Base-by-base conservation (phyloP, 2,329 filamentous ascomycete genomes). In the Colletotrichum sp. region DNA sequence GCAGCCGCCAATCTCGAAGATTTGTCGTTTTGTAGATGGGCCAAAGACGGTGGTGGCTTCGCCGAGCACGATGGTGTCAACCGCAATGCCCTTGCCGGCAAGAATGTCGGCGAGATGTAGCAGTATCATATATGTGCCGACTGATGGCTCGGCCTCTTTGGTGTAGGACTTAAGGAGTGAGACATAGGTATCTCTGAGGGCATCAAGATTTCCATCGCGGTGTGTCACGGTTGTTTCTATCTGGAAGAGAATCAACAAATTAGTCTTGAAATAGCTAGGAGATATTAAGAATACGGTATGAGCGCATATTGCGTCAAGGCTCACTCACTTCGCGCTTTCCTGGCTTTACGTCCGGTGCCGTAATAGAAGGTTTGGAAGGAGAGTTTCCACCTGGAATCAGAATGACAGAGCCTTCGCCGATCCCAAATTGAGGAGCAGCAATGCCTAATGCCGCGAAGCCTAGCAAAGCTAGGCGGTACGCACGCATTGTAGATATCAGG, bases 1-100 rank as follows among this genome's bases (percentile, higher is more conserved):
- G 70, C 76, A 76, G 3, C 66, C 58, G 33, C 76, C 76, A 15
- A 76, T 68, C 3, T 57, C 67, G 36, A 78, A 77, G 38, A 77
- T 70, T 36, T 72, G 76, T 33, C 76, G 72, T 69, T 73, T 77
- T 15, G 61, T 54, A 47, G 66, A 73, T 16, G 24, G 64, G 29
- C 66, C 59, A 29, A 73, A 75, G 4, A 57, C 67, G 8, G 58
- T 61, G 1, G 62, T 54, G 8, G 71, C 75, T 16, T 68, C 43
- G n/a, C 71, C 74, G 1, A 74, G 47, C 59, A 64, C 55, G 11
- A 43, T 61, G 36, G 69, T 73, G 51, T 76, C 69, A 8, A 76
- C 65, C 15, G 59, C 12, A 43, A 74, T 38, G 18, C 73, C 73
- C n/a, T 75, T 63, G 29, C 70, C 36, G 1, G 75, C 69, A 4